Evolutionary conservation across 805 yeast genomes (phyloP), one percentile per base, ranked within the genome.

Genomic region (Yarrowia sp.): DNA sequence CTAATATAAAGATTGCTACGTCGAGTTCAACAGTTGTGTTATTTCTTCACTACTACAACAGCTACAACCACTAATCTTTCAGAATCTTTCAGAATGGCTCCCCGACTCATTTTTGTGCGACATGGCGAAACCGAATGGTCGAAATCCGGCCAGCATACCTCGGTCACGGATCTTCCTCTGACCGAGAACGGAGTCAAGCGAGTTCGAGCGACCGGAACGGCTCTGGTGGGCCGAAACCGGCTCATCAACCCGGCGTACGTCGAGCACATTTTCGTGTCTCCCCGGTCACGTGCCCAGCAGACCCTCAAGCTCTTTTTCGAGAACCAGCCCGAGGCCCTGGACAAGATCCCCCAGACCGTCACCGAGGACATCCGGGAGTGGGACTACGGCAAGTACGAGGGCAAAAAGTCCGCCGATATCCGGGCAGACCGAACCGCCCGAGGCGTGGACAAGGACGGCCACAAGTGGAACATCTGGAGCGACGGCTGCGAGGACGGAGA

Each of bases 341-440:
- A 67, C 30, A 67, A 73, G 33, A 68, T 74, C 40, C 70, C 72
- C 33, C 66, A 65, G 13, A 77, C 9, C 73, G 83, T 52, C 78
- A 80, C 68, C 70, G 86, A 90, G 60, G 92, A 91, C 73, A 78
- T 92, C 61, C 84, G 95, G 72, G 98, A 94, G 79, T 94, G 98
- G 98, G 96, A 91, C 72, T 94, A 94, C 74, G 98, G 98, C 72
- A 95, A 91, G 74, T 94, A 94, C 77, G 98, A 94, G 81, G 98
- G 98, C 6, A 77, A 87, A 71, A 75, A 83, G 68, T 89, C 97
- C 1, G 76, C 79, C 8, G 86, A 93, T 73, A 92, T 93, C 76
- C 79, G 83, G 52, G 84, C 81, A 14, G 77, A 86, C 71, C 85
- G 97, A 75, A 78, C 79, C 34, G 72, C 78, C 36, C 82, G 87